Evolutionary conservation across 2,329 filamentous ascomycete genomes (phyloP), one percentile per base, ranked within the genome.

Genomic region (Endothia cerciana): DNA sequence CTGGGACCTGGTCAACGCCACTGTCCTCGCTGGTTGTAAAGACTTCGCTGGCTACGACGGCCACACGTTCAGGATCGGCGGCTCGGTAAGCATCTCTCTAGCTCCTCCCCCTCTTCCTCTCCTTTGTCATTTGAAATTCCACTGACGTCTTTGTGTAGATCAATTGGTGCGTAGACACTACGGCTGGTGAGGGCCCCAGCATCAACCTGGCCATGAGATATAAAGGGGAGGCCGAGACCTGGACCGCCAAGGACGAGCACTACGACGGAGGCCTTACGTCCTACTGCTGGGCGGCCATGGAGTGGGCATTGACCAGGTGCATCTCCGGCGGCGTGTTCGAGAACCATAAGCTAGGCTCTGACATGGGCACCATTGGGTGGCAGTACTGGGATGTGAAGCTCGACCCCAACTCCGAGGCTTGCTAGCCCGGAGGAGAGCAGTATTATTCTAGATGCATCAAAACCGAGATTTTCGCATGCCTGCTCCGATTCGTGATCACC

Each of bases 351-450:
- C 19, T 63, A 6, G 61, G 61, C 11, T 36, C 40, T n/a, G 13
- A n/a, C 28, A 19, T 36, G 10, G 53, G 49, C 28, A 25, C 28
- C 10, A 25, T n/a, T 43, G 57, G 40, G 17, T 43, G 40, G 57
- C 61, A 47, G 40, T 57, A 57, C 51, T 63, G 61, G 61, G 61
- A 63, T 38, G 61, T 63, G n/a, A 57, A 33, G 51, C 51, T 63
- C n/a, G 61, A 63, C 47, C 61, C 61, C 4, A 63, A 63, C 22
- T 63, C 61, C 2, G 40, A 22, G 22, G 33, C 11, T 19, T 62
- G 60, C 22, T 45, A 55, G 17, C 8, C 51, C 30, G 22, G 10
- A 28, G 10, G 13, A 15, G n/a, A 49, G n/a, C n/a, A n/a, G 6
- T 25, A 8, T 10, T n/a, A n/a, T 49, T 49, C n/a, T 1, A 49